A percentile compares a stretch with the other conserved stretches of the same genome.
Evolutionary conservation across 192 early-diverging fungal genomes (phyloP).

Genomic region (Podila clonocystis): DNA sequence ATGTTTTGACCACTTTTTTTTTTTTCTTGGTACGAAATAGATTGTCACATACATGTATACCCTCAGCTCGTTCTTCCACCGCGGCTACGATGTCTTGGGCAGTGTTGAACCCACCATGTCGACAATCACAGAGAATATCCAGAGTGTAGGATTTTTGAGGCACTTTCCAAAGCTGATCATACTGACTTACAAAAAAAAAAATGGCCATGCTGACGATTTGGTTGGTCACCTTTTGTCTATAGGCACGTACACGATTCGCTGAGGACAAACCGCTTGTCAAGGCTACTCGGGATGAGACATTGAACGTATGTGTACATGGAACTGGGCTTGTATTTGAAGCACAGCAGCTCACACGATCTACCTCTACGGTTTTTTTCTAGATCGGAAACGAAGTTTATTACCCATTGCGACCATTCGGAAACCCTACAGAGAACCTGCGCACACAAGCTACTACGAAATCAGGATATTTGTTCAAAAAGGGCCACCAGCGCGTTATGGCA

Average conservation of each 20-base stretch:
- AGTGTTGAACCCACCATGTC: conserved; percentile 87
- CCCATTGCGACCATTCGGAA: conserved; percentile 47
- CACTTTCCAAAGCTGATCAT: neutral
- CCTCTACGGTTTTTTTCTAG: neutral
- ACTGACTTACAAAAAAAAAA: neutral
- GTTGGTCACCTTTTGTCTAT: neutral
- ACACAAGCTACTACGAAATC: conserved; percentile 63
- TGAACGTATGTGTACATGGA: conserved; percentile 27
- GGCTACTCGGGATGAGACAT: conserved; percentile 32
- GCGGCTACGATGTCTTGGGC: conserved; percentile 80
- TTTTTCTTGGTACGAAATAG: conserved; percentile 23
- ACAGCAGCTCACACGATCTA: neutral
- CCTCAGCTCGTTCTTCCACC: conserved; percentile 84
- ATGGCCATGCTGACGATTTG: neutral
- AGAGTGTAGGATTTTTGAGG: conserved; percentile 21
- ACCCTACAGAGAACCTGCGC: conserved; percentile 12
- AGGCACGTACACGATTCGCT: conserved; percentile 34
- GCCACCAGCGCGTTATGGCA: conserved; percentile 75
- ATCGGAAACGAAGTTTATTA: conserved; percentile 50
- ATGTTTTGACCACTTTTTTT: neutral
- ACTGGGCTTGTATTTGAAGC: neutral
- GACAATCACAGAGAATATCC: conserved; percentile 67
- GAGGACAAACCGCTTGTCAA: conserved; percentile 47
- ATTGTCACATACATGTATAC: conserved; percentile 85
- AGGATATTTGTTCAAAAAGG: conserved; percentile 86